Base-by-base conservation (phyloP, 2,329 filamentous ascomycete species). In the Fusarium burgessii region DNA sequence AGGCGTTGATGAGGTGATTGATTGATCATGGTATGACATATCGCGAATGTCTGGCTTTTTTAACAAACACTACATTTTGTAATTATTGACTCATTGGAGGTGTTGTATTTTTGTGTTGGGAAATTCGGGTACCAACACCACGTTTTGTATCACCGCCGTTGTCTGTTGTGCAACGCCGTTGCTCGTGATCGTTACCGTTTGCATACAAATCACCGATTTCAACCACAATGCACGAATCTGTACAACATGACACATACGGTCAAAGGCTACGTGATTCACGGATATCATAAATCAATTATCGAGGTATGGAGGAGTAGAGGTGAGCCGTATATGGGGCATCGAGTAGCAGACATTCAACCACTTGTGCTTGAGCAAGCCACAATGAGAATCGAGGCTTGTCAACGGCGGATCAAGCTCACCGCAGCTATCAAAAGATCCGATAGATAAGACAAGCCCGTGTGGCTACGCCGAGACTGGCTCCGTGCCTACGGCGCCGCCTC, bases 1-100 rank as follows among this genome's bases (percentile, higher is more conserved):
- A 38, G 35, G 33, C 29, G 62, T 58, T 69, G 23, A 45, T 57
- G 50, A 65, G 66, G 65, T 47, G 51, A 62, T 49, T 23, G 23
- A 13, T 23, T 25, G 17, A 57, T 45, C 47, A 35, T 40, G 33
- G 33, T 61, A n/a, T 27, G 50, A 56, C 20, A 45, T 29, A 27
- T 45, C 9, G 6, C 9, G 13, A 17, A 27, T 27, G 13, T 2
- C 42, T 25, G 8, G 23, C 3, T 23, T 23, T 23, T 23, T 23
- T 23, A 11, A 27, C 42, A 17, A 25, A 8, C 14, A 27, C 15
- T 45, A 13, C 25, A 25, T 25, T 23, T 49, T 35, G 27, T 9
- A 15, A 2, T 8, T n/a, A n/a, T 38, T 8, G 15, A 38, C n/a
- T 38, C 17, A 8, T 38, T 38, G 36, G 9, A n/a, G 3, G 36